Evolutionary conservation across 2,329 filamentous ascomycete species (phyloP).

Genomic region (Escovopsis sp.): DNA sequence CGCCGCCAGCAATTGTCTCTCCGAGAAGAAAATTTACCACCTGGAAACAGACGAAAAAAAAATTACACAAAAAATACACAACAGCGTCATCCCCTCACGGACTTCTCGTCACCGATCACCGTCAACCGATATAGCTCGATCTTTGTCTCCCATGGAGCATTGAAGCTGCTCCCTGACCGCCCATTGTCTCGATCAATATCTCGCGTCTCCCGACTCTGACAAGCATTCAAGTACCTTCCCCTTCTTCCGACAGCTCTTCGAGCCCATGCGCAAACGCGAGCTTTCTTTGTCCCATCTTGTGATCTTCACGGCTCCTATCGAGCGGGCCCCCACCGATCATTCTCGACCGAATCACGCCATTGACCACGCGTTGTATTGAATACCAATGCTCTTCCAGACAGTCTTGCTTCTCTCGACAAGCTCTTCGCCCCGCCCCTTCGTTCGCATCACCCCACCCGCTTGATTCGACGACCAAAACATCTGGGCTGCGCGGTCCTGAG

Average conservation of each 20-base stretch:
- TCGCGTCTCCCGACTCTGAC: too few relatives aligned
- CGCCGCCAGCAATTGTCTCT: conserved; percentile 1
- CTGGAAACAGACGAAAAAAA: too few relatives aligned
- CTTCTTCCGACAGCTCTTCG: conserved; percentile 10
- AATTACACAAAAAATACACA: too few relatives aligned
- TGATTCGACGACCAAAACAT: conserved; percentile 13
- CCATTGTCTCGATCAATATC: conserved; percentile 4
- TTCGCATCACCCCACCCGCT: conserved; percentile 9
- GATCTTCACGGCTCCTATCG: conserved; percentile 16
- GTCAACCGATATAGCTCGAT: neutral
- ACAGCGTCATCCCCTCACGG: conserved; percentile 1
- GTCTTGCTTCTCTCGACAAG: conserved; percentile 6
- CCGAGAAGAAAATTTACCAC: neutral
- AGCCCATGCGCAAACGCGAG: conserved; percentile 26
- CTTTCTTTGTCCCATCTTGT: conserved; percentile 16
- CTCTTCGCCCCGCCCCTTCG: conserved; percentile 1
- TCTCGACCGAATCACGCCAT: conserved; percentile 5
- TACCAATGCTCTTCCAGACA: conserved; percentile 12
- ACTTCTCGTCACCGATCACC: conserved; percentile 3
- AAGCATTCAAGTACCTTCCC: too few relatives aligned
- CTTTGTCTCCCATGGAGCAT: conserved; percentile 4
- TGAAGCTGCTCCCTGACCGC: conserved; percentile 4
- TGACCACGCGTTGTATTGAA: conserved; percentile 4
- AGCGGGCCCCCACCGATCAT: conserved; percentile 9
- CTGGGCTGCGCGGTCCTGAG: conserved; percentile 13